Base-by-base conservation (phyloP, 1,139 yeast genomes). In the Yamadazyma atlantica region DNA sequence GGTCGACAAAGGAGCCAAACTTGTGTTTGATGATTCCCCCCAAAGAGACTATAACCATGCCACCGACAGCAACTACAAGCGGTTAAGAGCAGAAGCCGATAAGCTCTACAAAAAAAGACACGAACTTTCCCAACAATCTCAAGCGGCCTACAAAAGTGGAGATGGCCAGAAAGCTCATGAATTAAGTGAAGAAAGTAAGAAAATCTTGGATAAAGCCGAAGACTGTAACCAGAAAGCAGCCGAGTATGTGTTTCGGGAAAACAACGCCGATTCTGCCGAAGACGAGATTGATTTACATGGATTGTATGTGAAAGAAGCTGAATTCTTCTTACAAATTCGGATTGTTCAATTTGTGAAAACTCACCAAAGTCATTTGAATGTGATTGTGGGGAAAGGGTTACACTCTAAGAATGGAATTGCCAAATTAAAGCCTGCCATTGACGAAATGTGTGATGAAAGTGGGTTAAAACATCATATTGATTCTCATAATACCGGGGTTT, bases 221-320 rank as follows among this genome's bases (percentile, higher is more conserved):
- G 60, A 68, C 29, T 78, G 72, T 55, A 89, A 89, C 62, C 66
- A 71, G 23, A 78, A 82, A 57, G 98, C 97, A 1, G 97, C 97
- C 1, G 90, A 82, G 56, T 90, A 83, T 57, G 97, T 89, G 2
- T 90, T 90, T 57, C 69, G 83, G 33, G 92, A 85, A 50, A 92
- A 92, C 58, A 92, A 92, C 55, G 78, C 87, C 24, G 97, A 89
- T 55, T 82, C 94, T 23, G 82, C 78, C 23, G 73, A 73, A 13
- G 86, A 88, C 57, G 97, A 92, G 61, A 88, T 92, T 45, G 97
- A 92, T 61, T 71, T 92, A 42, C 98, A 92, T 59, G 98, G 98
- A 0, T 69, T 92, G 28, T 89, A 73, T 50, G 95, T 90, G 25
- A 85, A 83, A 58, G 97, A 92, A 64, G 97, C 97, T 4, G 79